Conservation (phyloP, 495 filamentous ascomycete genomes). For the Podospora australis region DNA sequence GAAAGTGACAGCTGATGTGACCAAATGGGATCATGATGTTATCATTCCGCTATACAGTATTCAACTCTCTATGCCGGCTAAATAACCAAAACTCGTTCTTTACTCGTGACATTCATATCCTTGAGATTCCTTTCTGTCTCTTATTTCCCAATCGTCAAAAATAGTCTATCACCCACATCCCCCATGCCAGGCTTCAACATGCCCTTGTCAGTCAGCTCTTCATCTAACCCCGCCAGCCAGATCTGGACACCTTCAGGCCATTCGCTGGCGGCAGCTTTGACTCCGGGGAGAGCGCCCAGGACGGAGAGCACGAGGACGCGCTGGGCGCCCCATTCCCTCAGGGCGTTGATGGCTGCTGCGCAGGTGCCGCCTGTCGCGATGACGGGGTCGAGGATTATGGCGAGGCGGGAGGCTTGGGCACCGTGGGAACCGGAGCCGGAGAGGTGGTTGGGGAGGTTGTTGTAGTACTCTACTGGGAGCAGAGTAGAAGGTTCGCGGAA, state of each 20-base stretch:
- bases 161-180: conserved; percentile 88
- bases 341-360: conserved; percentile 79
- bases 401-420: conserved; percentile 48
- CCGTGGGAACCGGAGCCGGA: conserved; percentile 16
- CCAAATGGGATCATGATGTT: too few species aligned
- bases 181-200: conserved; percentile 91
- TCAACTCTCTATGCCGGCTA: too few species aligned
- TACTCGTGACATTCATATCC: too few species aligned
- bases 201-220: conserved; percentile 60
- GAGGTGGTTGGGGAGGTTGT: conserved; percentile 79
- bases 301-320: conserved; percentile 74
- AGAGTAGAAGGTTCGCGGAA: conserved; percentile 82
- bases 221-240: conserved; percentile 77
- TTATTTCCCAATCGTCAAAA: conserved; percentile 91
- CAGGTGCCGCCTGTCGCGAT: conserved; percentile 91
- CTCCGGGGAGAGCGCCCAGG: conserved; percentile 60
- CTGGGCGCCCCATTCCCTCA: conserved; percentile 84
- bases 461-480: conserved; percentile 95
- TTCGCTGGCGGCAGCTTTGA: conserved; percentile 60
- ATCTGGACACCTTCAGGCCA: conserved; percentile 72
- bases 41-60: too few species aligned
- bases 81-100: too few species aligned
- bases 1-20: too few species aligned
- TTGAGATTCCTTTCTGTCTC: too few species aligned
- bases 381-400: conserved; percentile 83